phyloP scores from a whole-genome alignment of 2,329 filamentous ascomycete species.

The Penicillium sp. region DNA sequence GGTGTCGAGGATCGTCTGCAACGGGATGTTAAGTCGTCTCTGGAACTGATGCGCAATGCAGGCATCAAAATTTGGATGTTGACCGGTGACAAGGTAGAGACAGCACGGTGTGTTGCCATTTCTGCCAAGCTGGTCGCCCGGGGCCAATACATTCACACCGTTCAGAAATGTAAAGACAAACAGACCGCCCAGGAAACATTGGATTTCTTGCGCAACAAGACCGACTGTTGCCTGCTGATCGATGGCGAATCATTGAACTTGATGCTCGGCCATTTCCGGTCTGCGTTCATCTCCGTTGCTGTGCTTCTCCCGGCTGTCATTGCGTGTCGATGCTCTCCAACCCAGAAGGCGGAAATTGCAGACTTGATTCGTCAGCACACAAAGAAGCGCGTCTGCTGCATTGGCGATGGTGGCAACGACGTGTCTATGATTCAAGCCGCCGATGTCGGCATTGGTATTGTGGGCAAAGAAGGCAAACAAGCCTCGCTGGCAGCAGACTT shows the following conservation, averaged over 20 bases:
- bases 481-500: slow-evolving; percentile 95
- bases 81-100: slow-evolving; percentile 97
- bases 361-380: slow-evolving; percentile 86
- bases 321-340: slow-evolving; percentile 93
- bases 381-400: slow-evolving; percentile 93
- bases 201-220: slow-evolving; percentile 81
- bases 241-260: slow-evolving; percentile 87
- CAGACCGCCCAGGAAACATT: slow-evolving; percentile 83
- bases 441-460: slow-evolving; percentile 95
- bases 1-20: slow-evolving; percentile 97
- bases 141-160: slow-evolving; percentile 93
- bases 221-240: slow-evolving; percentile 84
- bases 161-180: slow-evolving; percentile 79
- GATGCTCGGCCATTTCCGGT: slow-evolving; percentile 77
- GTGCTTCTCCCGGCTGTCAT: slow-evolving; percentile 88
- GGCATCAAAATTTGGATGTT: slow-evolving; percentile 99
- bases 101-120: slow-evolving; percentile 91
- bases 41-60: slow-evolving; percentile 92
- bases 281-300: slow-evolving; percentile 83
- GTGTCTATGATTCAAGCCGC: slow-evolving; percentile 99
- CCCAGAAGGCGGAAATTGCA: slow-evolving; percentile 93
- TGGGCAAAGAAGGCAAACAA: slow-evolving; percentile 95
- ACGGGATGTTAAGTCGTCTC: slow-evolving; percentile 88
- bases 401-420: slow-evolving; percentile 96
- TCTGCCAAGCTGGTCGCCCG: slow-evolving; percentile 90